Evolutionary conservation across 2,329 filamentous ascomycete species (phyloP).

Genomic region (Didymella sp.): DNA sequence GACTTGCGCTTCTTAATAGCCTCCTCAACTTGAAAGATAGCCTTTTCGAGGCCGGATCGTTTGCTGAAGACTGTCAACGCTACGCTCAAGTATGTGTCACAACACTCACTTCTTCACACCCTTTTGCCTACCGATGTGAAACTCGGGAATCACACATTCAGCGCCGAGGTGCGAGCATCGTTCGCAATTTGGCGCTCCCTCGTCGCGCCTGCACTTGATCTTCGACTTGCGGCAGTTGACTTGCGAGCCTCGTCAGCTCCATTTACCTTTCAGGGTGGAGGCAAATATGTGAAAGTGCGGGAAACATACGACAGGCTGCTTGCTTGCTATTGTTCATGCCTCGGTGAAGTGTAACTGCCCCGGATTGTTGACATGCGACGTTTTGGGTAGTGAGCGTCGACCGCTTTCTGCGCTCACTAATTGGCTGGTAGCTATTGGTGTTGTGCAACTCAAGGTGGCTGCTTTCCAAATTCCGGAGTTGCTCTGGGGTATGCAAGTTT

Average conservation of each 20-base stretch:
- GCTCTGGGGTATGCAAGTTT: not conserved
- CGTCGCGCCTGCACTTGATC: constrained; percentile 63
- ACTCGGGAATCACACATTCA: constrained; percentile 71
- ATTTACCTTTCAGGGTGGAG: not conserved
- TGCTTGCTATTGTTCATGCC: constrained; percentile 42
- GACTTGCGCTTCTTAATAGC: constrained; percentile 54
- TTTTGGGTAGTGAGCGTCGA: not conserved
- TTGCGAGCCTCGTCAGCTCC: not conserved
- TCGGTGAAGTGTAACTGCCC: constrained; percentile 1
- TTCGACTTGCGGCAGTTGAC: constrained; percentile 71
- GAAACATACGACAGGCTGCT: constrained; percentile 59
- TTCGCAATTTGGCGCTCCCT: constrained; percentile 65
- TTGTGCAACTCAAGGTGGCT: constrained; percentile 1
- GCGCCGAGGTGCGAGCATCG: constrained; percentile 64
- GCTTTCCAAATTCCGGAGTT: not conserved
- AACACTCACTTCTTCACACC: constrained; percentile 73
- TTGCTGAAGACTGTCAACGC: constrained; percentile 60
- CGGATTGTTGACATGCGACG: constrained; percentile 7
- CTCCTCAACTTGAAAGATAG: constrained; percentile 75
- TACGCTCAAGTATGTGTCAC: not conserved
- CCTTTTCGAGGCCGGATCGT: constrained; percentile 75
- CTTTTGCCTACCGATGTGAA: constrained; percentile 75
- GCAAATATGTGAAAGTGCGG: not conserved
- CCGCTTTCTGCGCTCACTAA: constrained; percentile 6
- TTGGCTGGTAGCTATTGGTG: constrained; percentile 8